phyloP scores from a whole-genome alignment of 768 basidiomycete genomes.

The Boletus vinaceobasis region DNA sequence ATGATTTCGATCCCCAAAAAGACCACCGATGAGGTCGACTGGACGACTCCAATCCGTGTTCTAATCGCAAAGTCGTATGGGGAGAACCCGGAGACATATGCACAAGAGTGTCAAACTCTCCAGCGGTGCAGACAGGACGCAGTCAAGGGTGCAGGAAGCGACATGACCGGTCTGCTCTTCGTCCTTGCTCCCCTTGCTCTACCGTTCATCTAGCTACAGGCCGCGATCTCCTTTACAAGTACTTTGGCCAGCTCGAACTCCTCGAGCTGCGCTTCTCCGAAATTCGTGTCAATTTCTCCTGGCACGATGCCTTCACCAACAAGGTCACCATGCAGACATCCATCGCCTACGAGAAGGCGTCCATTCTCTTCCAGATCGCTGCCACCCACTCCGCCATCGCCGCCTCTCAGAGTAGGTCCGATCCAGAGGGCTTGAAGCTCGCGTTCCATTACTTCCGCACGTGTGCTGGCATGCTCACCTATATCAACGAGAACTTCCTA shows the following conservation, averaged over 20 bases:
- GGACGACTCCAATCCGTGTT: conserved; percentile 82
- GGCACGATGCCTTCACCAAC: conserved; percentile 95
- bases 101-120: conserved; percentile 76
- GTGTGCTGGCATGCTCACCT: conserved; percentile 94
- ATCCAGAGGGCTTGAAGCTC: conserved; percentile 89
- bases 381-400: conserved; percentile 92
- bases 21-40: conserved; percentile 95
- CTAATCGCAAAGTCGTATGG: conserved; percentile 91
- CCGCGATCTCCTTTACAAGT: conserved; percentile 95
- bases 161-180: conserved; percentile 70
- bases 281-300: conserved; percentile 92
- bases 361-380: conserved; percentile 94
- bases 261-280: conserved; percentile 96
- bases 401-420: conserved; percentile 75
- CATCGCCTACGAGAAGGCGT: conserved; percentile 97
- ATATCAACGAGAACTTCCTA: conserved; percentile 99
- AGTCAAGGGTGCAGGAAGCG: conserved; percentile 93
- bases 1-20: conserved; percentile 93
- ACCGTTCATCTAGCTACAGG: conserved; percentile 40
- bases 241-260: conserved; percentile 97
- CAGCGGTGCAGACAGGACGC: conserved; percentile 95
- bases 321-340: conserved; percentile 94
- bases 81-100: conserved; percentile 87
- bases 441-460: conserved; percentile 90
- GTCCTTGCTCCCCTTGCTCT: neutral